These are phyloP conservation scores for Penicillium janthinellum DNA, from an alignment of 2,329 filamentous ascomycete genomes.

Conservation along the genomic window DNA sequence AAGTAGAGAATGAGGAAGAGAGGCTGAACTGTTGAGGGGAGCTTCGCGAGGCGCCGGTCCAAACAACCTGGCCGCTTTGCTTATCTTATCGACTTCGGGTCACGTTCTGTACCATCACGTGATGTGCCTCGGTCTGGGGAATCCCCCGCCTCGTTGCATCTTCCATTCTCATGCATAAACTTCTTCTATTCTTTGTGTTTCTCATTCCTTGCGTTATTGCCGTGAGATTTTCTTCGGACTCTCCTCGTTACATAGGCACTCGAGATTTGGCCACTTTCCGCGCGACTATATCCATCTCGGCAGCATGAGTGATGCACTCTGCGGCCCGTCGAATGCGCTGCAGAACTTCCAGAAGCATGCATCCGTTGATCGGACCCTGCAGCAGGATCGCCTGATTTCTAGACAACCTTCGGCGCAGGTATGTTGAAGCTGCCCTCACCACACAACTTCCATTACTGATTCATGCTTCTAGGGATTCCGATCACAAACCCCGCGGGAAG, in stretches of 20 bases:
- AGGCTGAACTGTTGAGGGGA: conserved; percentile 12
- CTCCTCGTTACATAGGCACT: not conserved
- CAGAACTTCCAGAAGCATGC: conserved; percentile 73
- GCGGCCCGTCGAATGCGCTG: conserved; percentile 73
- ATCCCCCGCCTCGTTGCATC: conserved; percentile 11
- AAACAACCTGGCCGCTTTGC: conserved; percentile 31
- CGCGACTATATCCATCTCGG: not conserved
- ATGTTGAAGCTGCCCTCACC: conserved; percentile 18
- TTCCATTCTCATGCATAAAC: not conserved
- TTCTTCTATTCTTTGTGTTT: not conserved
- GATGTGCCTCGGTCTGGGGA: conserved; percentile 26
- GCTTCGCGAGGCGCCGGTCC: conserved; percentile 17
- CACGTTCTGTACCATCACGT: conserved; percentile 15
- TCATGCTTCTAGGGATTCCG: conserved; percentile 59
- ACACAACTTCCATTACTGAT: conserved; percentile 9
- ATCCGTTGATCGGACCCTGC: conserved; percentile 67
- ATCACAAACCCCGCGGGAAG: conserved; percentile 57
- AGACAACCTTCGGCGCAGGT: conserved; percentile 60
- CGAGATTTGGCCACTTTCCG: not conserved
- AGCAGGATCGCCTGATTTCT: conserved; percentile 68
- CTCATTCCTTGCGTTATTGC: not conserved
- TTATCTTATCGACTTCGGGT: conserved; percentile 31
- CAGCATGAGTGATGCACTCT: conserved; percentile 68
- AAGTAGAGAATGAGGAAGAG: conserved; percentile 15
- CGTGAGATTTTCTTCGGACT: not conserved